phyloP scores from a whole-genome alignment of 2,329 filamentous ascomycete genomes.

The Aspergillus alliaceus region DNA sequence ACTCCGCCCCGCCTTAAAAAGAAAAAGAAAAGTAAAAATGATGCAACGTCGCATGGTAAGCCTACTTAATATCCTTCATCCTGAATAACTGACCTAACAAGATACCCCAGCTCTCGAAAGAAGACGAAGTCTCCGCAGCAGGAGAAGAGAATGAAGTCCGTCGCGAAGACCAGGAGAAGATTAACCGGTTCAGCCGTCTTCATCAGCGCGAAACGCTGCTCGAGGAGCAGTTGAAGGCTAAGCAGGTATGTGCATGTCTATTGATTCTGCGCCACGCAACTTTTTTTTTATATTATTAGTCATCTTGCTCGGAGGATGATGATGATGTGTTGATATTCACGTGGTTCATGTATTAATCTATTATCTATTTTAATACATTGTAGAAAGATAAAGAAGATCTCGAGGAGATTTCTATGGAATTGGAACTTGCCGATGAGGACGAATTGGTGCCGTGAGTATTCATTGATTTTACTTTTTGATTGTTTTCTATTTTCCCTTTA shows the following conservation, averaged over 20 bases:
- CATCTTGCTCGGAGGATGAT: not conserved
- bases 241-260: conserved; percentile 54
- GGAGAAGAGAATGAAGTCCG: conserved; percentile 89
- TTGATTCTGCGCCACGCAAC: not conserved
- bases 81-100: not conserved
- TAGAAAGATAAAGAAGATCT: conserved; percentile 99
- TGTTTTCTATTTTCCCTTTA: not conserved
- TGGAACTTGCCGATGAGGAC: conserved; percentile 94
- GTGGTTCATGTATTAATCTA: not conserved
- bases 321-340: not conserved
- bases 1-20: not conserved
- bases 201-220: conserved; percentile 80
- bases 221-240: conserved; percentile 76
- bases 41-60: conserved; percentile 63
- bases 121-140: conserved; percentile 74
- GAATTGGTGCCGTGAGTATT: conserved; percentile 78
- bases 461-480: not conserved
- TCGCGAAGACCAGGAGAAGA: conserved; percentile 96
- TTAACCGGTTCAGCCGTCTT: conserved; percentile 94
- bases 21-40: conserved; percentile 33
- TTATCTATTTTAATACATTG: conserved; percentile 47
- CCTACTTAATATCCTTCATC: not conserved
- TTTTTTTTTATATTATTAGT: too few relatives aligned
- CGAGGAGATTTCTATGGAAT: conserved; percentile 84
- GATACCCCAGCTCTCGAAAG: conserved; percentile 73